phyloP scores from a whole-genome alignment of 331 rosid genomes.

The Rhamnella rubrinervis region DNA sequence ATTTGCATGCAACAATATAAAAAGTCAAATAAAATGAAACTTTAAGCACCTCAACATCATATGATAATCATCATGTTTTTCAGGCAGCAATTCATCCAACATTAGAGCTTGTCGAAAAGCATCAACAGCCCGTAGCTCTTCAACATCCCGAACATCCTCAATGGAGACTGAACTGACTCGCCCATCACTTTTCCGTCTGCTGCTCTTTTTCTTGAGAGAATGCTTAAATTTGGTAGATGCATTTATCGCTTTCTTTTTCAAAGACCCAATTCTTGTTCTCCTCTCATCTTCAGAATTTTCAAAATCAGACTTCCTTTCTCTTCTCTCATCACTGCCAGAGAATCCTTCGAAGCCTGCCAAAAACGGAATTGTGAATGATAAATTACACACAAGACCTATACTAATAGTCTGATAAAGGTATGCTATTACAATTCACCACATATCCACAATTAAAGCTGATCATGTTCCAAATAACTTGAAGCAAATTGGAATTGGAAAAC shows the following conservation, averaged over 20 bases:
- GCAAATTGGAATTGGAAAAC: too few species aligned
- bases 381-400: background rate
- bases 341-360: constrained; percentile 87
- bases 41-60: constrained; percentile 72
- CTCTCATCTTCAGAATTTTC: constrained; percentile 96
- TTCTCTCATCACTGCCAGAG: constrained; percentile 90
- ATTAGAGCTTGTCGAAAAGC: constrained; percentile 70
- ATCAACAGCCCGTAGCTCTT: constrained; percentile 83
- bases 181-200: constrained; percentile 80
- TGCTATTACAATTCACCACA: background rate
- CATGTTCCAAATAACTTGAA: too few species aligned
- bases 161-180: constrained; percentile 96
- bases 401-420: background rate
- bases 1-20: background rate
- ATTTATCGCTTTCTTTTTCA: constrained; percentile 87
- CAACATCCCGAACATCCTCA: constrained; percentile 89
- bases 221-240: constrained; percentile 91
- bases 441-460: background rate
- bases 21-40: constrained; percentile 4
- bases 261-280: constrained; percentile 79
- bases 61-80: constrained; percentile 83
- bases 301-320: constrained; percentile 88
- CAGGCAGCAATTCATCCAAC: constrained; percentile 81
- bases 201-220: constrained; percentile 84
- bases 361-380: background rate